Evolutionary conservation across 148 eudicot species (phyloP).

Genomic region (Polygonum maritimum): DNA sequence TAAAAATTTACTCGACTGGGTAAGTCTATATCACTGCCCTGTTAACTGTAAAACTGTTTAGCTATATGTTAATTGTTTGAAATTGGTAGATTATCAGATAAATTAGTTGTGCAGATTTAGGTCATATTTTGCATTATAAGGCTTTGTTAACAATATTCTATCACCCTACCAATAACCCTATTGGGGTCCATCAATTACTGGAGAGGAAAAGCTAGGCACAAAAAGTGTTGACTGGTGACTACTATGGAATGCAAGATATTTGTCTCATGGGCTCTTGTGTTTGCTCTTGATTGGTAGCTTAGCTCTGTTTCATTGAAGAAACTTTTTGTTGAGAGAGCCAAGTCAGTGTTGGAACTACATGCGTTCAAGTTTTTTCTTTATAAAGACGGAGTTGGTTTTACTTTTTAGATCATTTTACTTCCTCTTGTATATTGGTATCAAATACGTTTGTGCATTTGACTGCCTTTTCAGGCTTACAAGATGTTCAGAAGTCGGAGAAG

Average conservation of each 20-base stretch:
- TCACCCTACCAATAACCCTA: neutral
- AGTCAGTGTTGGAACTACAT: too few relatives aligned
- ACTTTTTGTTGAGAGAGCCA: too few relatives aligned
- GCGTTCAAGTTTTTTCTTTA: too few relatives aligned
- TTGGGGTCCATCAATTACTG: neutral
- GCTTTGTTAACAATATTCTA: neutral
- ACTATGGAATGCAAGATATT: neutral
- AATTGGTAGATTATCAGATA: neutral
- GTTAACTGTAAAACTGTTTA: neutral
- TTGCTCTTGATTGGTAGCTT: neutral
- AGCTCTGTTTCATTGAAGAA: neutral
- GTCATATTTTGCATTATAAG: neutral
- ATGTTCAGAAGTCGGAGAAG: constrained; percentile 45
- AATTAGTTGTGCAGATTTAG: neutral
- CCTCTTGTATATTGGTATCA: too few relatives aligned
- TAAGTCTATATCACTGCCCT: neutral
- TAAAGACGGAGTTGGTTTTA: too few relatives aligned
- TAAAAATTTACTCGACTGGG: constrained; percentile 9
- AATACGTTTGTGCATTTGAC: too few relatives aligned
- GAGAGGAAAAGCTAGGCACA: neutral
- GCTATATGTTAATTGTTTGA: neutral
- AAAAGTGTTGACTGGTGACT: neutral
- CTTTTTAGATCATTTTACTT: too few relatives aligned
- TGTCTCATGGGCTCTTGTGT: neutral
- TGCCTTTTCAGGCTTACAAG: constrained; percentile 48